Evolutionary conservation across 345 rosid species (phyloP), one percentile per base, ranked within the genome.

Genomic region (Eucalyptus viminalis): DNA sequence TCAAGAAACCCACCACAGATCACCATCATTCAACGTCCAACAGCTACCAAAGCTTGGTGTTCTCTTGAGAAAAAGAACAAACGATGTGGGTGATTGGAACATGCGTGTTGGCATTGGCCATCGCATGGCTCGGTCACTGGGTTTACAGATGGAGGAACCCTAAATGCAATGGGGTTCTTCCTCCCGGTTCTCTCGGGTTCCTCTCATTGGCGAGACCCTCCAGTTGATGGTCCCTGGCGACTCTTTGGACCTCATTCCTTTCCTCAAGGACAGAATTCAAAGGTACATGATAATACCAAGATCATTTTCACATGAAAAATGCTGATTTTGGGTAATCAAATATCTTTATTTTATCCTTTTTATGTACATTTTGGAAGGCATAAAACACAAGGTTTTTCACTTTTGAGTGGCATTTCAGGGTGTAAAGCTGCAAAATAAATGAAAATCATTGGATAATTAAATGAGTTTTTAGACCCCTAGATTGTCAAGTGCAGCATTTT

Each of bases 101-200:
- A 37, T 60, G 54, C 37, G 40, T 49, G 62, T 44, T 67, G 65
- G 62, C 91, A 58, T 13, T 91, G 65, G 14, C 86, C 15, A 51
- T 91, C 34, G 80, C 60, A 15, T n/a, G 29, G 72, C 47, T 87
- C 43, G 87, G 86, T 4, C 49, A 11, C 60, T 91, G 91, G 88
- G 37, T 54, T 27, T 87, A 86, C 80, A 76, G 83, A 67, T 91
- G 93, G 92, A 91, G 92, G 89, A 92, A 92, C 58, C 89, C 91
- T 9, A 87, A 47, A 49, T 87, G 87, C 88, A 85, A 54, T 9
- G 92, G 91, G 3, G 85, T 34, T 14, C 92, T 92, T 62, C 94
- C 92, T 88, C 92, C 93, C 3, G 91, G 92, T 29, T 91, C 93
- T 6, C 65, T 89, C 83, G 92, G 93, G 34, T 92, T n/a, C 94